phyloP scores from a whole-genome alignment of 129 eudicot genomes.

The Logfia minima region DNA sequence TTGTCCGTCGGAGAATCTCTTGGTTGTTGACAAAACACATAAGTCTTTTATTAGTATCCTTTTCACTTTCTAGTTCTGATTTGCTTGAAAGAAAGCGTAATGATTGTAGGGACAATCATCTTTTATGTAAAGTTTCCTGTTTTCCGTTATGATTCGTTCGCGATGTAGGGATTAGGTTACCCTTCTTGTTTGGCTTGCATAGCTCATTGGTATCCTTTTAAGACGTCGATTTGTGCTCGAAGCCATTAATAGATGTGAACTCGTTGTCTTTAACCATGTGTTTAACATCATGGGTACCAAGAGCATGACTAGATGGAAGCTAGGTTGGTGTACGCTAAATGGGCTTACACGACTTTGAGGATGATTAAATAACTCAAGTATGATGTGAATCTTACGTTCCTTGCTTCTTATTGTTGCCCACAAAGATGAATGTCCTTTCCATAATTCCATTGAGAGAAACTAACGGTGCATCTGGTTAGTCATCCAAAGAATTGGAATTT shows the following conservation, averaged over 20 bases:
- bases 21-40: too few species aligned
- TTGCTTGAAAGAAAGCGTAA: too few species aligned
- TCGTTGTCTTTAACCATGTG: neutral
- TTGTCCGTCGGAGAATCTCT: neutral
- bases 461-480: too few species aligned
- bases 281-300: neutral
- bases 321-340: neutral
- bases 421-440: neutral
- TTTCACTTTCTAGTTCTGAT: neutral
- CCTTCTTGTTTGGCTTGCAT: neutral
- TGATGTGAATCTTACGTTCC: neutral
- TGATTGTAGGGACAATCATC: too few species aligned
- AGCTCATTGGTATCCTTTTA: neutral
- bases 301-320: neutral
- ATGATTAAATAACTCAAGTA: too few species aligned
- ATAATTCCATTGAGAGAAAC: neutral
- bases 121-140: too few species aligned
- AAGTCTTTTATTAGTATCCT: too few species aligned
- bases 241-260: neutral
- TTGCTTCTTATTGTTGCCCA: neutral
- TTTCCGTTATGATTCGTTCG: neutral
- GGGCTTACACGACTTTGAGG: neutral
- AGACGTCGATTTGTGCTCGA: neutral
- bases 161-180: neutral
- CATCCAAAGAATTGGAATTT: too few species aligned